Evolutionary conservation across 1,284 basidiomycete genomes (phyloP).

Genomic region (Thelephora terrestris): DNA sequence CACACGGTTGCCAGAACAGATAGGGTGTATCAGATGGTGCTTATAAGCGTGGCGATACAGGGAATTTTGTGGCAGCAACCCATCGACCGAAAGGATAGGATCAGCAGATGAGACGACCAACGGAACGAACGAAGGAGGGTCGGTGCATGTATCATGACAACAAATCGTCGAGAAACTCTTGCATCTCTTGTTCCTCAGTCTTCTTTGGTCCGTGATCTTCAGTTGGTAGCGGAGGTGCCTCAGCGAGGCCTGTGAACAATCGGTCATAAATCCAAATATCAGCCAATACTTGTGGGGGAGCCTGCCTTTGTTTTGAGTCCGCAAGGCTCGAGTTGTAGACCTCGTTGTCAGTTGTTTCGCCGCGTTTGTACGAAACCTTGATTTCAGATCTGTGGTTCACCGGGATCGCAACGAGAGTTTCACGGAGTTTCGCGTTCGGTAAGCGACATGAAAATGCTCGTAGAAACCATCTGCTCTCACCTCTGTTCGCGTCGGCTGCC

Average conservation of each 20-base stretch:
- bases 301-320: slow-evolving; percentile 6
- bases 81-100: too few relatives aligned
- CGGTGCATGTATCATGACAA: slow-evolving; percentile 17
- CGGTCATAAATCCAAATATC: background rate
- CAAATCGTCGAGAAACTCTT: slow-evolving; percentile 65
- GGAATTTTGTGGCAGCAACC: too few relatives aligned
- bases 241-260: slow-evolving; percentile 13
- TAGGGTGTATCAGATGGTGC: too few relatives aligned
- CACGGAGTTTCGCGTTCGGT: too few relatives aligned
- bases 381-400: slow-evolving; percentile 46
- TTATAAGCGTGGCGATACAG: too few relatives aligned
- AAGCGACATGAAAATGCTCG: background rate
- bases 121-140: background rate
- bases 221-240: slow-evolving; percentile 48
- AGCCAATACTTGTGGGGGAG: background rate
- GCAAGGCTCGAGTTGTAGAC: slow-evolving; percentile 13
- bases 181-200: slow-evolving; percentile 49
- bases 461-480: slow-evolving; percentile 24
- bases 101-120: too few relatives aligned
- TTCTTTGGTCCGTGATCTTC: slow-evolving; percentile 24
- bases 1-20: too few relatives aligned
- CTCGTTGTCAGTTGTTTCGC: slow-evolving; percentile 35
- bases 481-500: slow-evolving; percentile 61
- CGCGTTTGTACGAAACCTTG: slow-evolving; percentile 51
- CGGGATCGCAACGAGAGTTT: too few relatives aligned